These are phyloP conservation scores for Tuber indicum DNA, from an alignment of 495 filamentous ascomycete species.

Conservation along the genomic window DNA sequence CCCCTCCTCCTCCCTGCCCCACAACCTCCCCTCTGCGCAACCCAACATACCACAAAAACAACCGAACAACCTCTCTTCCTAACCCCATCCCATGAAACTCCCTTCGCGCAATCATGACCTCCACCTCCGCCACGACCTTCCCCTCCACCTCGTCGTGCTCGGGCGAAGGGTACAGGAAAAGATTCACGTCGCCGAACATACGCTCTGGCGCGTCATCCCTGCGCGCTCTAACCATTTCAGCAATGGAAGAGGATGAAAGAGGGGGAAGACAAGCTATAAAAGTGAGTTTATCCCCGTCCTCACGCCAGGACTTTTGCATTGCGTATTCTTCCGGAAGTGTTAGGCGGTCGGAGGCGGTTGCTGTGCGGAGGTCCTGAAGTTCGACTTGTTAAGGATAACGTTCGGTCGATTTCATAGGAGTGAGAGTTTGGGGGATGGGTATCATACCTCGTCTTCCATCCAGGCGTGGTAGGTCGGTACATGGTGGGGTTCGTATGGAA, in stretches of 20 bases:
- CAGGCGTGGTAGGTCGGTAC: conserved; percentile 76
- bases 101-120: conserved; percentile 76
- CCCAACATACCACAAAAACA: conserved; percentile 62
- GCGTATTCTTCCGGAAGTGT: conserved; percentile 71
- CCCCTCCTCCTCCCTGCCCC: conserved; percentile 43
- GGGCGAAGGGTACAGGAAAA: conserved; percentile 57
- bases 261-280: conserved; percentile 59
- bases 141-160: conserved; percentile 46
- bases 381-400: not conserved
- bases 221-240: not conserved
- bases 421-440: not conserved
- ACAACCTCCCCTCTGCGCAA: conserved; percentile 50
- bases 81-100: conserved; percentile 56
- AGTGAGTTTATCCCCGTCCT: conserved; percentile 65
- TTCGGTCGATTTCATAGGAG: not conserved
- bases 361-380: conserved; percentile 66
- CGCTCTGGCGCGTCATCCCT: conserved; percentile 49
- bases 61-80: conserved; percentile 58
- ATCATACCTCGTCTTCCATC: conserved; percentile 76
- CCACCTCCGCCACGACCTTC: conserved; percentile 63
- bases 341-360: conserved; percentile 77
- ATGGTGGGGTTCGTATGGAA: conserved; percentile 77
- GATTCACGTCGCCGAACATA: conserved; percentile 83
- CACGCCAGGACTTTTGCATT: conserved; percentile 78
- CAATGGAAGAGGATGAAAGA: not conserved